phyloP scores from a whole-genome alignment of 2,329 filamentous ascomycete genomes.

The Fusarium sp. region DNA sequence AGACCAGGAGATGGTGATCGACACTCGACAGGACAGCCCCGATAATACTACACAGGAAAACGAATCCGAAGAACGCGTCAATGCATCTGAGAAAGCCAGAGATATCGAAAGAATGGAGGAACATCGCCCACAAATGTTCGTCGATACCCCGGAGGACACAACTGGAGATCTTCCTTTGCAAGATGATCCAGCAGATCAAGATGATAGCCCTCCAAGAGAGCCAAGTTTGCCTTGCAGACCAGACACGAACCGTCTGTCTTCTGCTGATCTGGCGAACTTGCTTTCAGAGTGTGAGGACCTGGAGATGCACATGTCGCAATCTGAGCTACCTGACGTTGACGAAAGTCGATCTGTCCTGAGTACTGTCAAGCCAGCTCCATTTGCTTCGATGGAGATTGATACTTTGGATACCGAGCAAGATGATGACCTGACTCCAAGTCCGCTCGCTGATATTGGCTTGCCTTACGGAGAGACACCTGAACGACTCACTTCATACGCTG shows the following conservation, averaged over 20 bases:
- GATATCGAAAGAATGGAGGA: no score
- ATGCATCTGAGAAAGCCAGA: not conserved
- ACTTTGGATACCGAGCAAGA: not conserved
- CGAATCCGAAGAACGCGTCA: fast-evolving
- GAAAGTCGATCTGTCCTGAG: not conserved
- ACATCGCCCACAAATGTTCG: not conserved
- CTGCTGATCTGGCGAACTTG: conserved; percentile 4
- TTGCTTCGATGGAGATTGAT: not conserved
- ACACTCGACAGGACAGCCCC: not conserved
- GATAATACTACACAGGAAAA: not conserved
- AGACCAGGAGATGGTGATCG: not conserved
- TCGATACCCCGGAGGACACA: not conserved
- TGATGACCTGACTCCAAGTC: not conserved
- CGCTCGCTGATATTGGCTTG: not conserved
- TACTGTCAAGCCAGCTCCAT: not conserved
- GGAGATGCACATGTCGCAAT: conserved; percentile 7
- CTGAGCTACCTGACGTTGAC: not conserved
- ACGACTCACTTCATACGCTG: not conserved
- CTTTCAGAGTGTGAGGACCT: conserved; percentile 1
- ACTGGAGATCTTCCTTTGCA: not conserved
- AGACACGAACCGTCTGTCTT: not conserved
- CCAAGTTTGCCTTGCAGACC: not conserved
- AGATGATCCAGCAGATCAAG: not conserved
- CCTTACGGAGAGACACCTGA: not conserved
- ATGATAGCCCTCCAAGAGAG: not conserved